Evolutionary conservation across 2,329 filamentous ascomycete genomes (phyloP).

Genomic region (Penicillium sp.): DNA sequence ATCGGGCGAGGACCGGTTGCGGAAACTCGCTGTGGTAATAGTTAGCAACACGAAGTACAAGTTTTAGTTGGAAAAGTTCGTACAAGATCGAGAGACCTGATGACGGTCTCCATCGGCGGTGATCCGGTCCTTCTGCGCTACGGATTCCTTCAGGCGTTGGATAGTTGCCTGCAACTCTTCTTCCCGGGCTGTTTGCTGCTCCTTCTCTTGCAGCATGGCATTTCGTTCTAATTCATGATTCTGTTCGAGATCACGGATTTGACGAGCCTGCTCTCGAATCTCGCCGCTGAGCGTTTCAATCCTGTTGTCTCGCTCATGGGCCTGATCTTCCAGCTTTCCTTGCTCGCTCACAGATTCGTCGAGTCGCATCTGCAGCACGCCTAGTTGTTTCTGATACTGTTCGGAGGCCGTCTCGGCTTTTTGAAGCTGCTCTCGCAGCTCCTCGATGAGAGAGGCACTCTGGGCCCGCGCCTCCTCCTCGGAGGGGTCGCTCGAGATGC

Average conservation of each 20-base stretch:
- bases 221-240: slow-evolving; percentile 91
- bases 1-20: slow-evolving; percentile 61
- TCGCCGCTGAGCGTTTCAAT: slow-evolving; percentile 81
- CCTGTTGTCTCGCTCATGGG: slow-evolving; percentile 84
- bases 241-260: slow-evolving; percentile 87
- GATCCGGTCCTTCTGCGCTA: slow-evolving; percentile 72
- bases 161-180: slow-evolving; percentile 91
- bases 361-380: slow-evolving; percentile 81
- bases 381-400: slow-evolving; percentile 79
- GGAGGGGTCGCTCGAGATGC: slow-evolving; percentile 53
- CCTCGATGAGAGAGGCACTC: slow-evolving; percentile 76
- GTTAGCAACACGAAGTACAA: slow-evolving; percentile 21
- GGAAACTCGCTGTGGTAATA: slow-evolving; percentile 44
- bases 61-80: slow-evolving; percentile 27
- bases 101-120: slow-evolving; percentile 56
- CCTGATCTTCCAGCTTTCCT: slow-evolving; percentile 80
- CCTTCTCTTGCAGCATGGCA: slow-evolving; percentile 87
- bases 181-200: slow-evolving; percentile 80
- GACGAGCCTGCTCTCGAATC: slow-evolving; percentile 79
- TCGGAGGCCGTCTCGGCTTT: slow-evolving; percentile 79
- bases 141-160: slow-evolving; percentile 85
- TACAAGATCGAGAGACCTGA: slow-evolving; percentile 57
- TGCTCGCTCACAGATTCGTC: slow-evolving; percentile 86
- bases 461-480: slow-evolving; percentile 79
- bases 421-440: slow-evolving; percentile 79